A percentile compares a stretch with the other conserved stretches of the same genome.
phyloP scores from a whole-genome alignment of 2,329 filamentous ascomycete species.

The Epichloe brachyelytri region DNA sequence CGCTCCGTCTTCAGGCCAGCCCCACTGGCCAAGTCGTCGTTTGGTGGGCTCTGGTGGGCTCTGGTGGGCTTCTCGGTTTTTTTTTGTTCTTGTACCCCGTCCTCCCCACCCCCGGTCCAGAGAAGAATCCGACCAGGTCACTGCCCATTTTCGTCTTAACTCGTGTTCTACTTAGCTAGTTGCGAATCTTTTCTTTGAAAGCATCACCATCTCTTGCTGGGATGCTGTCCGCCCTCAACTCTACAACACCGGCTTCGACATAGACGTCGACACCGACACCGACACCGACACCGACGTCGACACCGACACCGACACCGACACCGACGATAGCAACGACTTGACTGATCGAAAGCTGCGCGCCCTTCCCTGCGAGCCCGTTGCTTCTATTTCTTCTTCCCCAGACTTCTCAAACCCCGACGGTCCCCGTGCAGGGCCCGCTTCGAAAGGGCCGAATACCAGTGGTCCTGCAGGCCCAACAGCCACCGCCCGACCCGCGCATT shows the following conservation, averaged over 20 bases:
- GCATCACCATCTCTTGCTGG: not conserved
- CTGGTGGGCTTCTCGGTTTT: not conserved
- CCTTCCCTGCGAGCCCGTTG: not conserved
- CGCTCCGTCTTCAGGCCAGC: not conserved
- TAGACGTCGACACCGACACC: not conserved
- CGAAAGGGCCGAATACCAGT: slow-evolving; percentile 25
- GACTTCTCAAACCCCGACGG: slow-evolving; percentile 4
- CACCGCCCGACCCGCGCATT: slow-evolving; percentile 10
- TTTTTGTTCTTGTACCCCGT: slow-evolving; percentile 2
- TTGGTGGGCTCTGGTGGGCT: not conserved
- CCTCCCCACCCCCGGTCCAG: not conserved
- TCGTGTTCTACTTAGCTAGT: not conserved
- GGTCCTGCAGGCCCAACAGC: slow-evolving; percentile 16
- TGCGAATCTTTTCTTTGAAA: not conserved
- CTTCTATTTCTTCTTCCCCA: slow-evolving; percentile 6
- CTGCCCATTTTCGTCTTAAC: not conserved
- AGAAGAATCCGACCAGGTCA: not conserved
- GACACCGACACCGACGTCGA: not conserved
- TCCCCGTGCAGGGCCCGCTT: slow-evolving; percentile 21
- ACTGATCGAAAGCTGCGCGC: not conserved
- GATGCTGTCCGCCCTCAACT: not conserved
- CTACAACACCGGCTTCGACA: not conserved
- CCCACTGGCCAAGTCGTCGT: not conserved
- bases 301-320: not conserved
- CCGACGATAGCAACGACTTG: not conserved